These are phyloP conservation scores for Lentinula guzmanii DNA, from an alignment of 768 basidiomycete species.

Conservation along the genomic window DNA sequence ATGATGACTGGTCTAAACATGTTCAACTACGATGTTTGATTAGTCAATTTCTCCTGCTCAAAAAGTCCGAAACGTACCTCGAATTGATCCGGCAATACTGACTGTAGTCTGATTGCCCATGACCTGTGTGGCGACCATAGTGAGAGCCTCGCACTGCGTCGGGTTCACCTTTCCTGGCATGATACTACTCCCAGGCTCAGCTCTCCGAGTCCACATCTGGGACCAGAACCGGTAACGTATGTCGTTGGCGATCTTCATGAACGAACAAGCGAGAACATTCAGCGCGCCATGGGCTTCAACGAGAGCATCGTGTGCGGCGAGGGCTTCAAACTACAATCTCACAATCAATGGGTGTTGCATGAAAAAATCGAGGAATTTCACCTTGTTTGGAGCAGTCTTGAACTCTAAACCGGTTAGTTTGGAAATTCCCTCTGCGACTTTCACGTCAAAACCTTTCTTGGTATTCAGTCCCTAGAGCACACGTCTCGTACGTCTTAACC, in stretches of 20 bases:
- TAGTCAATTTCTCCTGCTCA: neutral
- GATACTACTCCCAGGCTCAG: conserved; percentile 95
- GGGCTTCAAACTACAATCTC: conserved; percentile 78
- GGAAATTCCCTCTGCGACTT: conserved; percentile 87
- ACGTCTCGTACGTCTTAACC: neutral
- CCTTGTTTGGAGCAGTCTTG: conserved; percentile 98
- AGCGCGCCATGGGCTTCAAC: conserved; percentile 98
- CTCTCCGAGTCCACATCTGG: conserved; percentile 96
- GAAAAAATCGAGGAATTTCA: conserved; percentile 16
- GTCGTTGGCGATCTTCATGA: conserved; percentile 99
- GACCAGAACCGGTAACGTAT: conserved; percentile 95
- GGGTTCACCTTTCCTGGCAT: conserved; percentile 99
- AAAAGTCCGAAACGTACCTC: conserved; percentile 51
- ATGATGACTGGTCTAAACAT: conserved; percentile 99
- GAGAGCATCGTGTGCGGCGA: conserved; percentile 96
- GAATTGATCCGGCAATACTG: conserved; percentile 91
- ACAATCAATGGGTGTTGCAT: neutral
- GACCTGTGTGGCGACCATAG: conserved; percentile 98
- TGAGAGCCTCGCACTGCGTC: conserved; percentile 97
- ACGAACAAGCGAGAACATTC: conserved; percentile 88
- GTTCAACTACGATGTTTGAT: conserved; percentile 57
- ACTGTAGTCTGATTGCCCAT: conserved; percentile 96
- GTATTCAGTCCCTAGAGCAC: conserved; percentile 85
- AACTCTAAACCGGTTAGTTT: conserved; percentile 88
- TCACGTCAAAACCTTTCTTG: conserved; percentile 92